These are phyloP conservation scores for Smittium mucronatum DNA, from an alignment of 371 early-diverging fungal species.

Conservation along the genomic window DNA sequence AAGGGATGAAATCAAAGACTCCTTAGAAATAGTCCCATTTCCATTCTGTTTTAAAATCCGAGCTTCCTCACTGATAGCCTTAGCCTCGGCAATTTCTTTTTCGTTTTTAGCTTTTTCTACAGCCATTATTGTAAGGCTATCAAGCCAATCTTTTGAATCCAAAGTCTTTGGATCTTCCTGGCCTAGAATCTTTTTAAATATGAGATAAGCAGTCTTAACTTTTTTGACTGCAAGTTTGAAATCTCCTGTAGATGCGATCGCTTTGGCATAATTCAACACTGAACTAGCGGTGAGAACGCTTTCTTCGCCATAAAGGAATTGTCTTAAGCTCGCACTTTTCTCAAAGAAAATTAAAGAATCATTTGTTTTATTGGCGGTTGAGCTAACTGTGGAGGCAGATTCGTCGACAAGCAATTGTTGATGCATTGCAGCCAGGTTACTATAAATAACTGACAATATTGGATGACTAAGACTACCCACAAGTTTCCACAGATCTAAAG, in stretches of 20 bases:
- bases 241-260: conserved; percentile 56
- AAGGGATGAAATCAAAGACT: background rate
- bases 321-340: conserved; percentile 54
- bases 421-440: conserved; percentile 76
- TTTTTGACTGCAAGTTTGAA: conserved; percentile 59
- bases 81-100: conserved; percentile 11
- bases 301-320: conserved; percentile 53
- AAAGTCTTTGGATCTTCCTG: conserved; percentile 58
- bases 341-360: conserved; percentile 57
- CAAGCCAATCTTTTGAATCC: conserved; percentile 56
- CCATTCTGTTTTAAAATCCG: background rate
- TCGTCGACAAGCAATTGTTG: conserved; percentile 49
- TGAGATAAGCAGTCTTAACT: conserved; percentile 58
- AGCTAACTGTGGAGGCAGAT: conserved; percentile 3
- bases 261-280: conserved; percentile 63
- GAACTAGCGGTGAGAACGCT: conserved; percentile 54
- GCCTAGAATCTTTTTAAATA: conserved; percentile 50
- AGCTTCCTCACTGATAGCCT: background rate
- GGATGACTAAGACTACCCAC: conserved; percentile 66
- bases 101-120: conserved; percentile 35
- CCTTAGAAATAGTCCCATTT: background rate
- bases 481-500: conserved; percentile 67
- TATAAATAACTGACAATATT: conserved; percentile 72
- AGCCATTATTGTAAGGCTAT: conserved; percentile 49
- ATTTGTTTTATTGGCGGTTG: conserved; percentile 41